Base-by-base conservation (phyloP, 2,329 filamentous ascomycete genomes). In the Ascochyta clinopodiicola region DNA sequence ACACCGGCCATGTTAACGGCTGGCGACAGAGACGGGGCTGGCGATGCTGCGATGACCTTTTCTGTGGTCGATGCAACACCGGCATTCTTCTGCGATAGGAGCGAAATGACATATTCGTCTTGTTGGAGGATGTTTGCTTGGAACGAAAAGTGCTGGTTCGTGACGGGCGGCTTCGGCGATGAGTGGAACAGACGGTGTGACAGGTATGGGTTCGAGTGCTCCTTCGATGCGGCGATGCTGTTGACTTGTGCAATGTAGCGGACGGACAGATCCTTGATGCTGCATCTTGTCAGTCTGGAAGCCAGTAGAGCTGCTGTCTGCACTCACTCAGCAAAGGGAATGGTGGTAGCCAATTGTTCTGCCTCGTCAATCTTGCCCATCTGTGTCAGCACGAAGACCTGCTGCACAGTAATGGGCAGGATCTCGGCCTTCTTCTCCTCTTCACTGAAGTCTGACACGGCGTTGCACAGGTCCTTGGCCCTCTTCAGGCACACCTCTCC, bases 381-480 rank as follows among this genome's bases (percentile, higher is more conserved):
- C 61, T 84, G 86, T 2, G 84, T 83, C 53, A 90, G 81, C 1
- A 91, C 88, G 65, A 89, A 93, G 24, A 89, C 83, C 67, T 91
- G 88, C 74, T 95, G 91, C 22, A 91, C 84, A 29, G 87, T 80
- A 54, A 96, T 92, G 9, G 91, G 89, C 27, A 90, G 79, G 60
- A 92, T 77, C 75, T 96, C 91, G 0, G 84, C 82, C 71, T 84
- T 82, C 78, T 90, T 92, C 62, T 95, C 91, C 47, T 89, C 87
- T 5, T 90, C 86, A 17, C 80, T 82, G 56, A 94, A 77, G 56
- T 94, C 90, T 45, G 92, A 89, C 12, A 89, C 83, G 4, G 84
- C 84, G 70, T 89, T 86, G 70, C 91, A 95, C 19, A 94, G 79
- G 62, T 87, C 84, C 63, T 83, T 84, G 2, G 91, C 87, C 49